Base-by-base conservation (phyloP, 1,139 yeast genomes). In the Yamadazyma triangularis region DNA sequence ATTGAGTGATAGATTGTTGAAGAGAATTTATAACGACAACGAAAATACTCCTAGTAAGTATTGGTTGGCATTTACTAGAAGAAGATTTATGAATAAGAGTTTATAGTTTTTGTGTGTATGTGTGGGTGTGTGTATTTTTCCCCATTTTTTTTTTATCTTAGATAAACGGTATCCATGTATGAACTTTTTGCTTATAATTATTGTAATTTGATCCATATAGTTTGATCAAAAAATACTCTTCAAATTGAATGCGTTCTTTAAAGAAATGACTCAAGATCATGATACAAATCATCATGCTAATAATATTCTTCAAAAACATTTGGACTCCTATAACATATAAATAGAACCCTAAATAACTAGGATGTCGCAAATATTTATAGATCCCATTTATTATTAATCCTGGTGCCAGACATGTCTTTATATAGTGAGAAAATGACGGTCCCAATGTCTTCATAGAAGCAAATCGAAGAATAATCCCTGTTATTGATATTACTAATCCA, bases 31-130 rank as follows among this genome's bases (percentile, higher is more conserved):
- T 56, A 63, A 57, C 8, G 80, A 73, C 18, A 78, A 76, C 30
- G 67, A 57, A 26, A 35, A 34, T 11, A 38, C 34, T 26, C 91
- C 93, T 34, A 77, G 84, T 42, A 82, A 91, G 65, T 80, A 73
- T 63, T 91, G 99, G 99, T 66, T 93, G 48, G 95, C 97, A 2
- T 91, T 93, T 58, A 86, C 96, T 27, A 80, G 93, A 62, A 81
- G 95, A 63, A 78, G 87, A 54, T 91, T 91, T 56, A 91, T 91
- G 98, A 91, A 91, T 63, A 85, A 87, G 62, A 68, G 77, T 46
- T 62, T 74, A 45, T 74, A 56, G 26, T 38, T 20, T 14, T n/a
- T n/a, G n/a, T n/a, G n/a, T n/a, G n/a, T n/a, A n/a, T n/a, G n/a
- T n/a, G n/a, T n/a, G n/a, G n/a, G n/a, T n/a, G n/a, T n/a, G n/a